Base-by-base conservation (phyloP, 495 filamentous ascomycete species). In the Penicillium steckii region DNA sequence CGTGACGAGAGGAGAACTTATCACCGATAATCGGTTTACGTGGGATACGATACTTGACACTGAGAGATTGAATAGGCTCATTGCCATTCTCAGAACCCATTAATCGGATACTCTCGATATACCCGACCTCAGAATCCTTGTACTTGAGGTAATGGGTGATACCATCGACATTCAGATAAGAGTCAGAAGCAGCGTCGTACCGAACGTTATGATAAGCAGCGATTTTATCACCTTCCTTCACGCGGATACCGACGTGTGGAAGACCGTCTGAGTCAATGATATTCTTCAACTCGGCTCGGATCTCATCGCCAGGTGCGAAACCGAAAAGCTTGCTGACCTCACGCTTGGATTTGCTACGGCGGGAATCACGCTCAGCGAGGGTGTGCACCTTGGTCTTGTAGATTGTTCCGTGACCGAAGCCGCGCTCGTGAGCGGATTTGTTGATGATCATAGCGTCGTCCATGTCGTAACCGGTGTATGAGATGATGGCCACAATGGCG, bases 381-480 rank as follows among this genome's bases (percentile, higher is more conserved):
- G 84, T 81, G 69, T 90, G 81, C 55, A 91, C 85, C 71, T 97
- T 96, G 27, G 90, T 95, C 76, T 98, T 98, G 80, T 96, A 97
- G 64, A 98, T 89, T 7, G 90, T 95, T 38, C 94, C 94, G 66
- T 97, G 83, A 38, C 88, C 92, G 64, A 97, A 97, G n/a, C 94
- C 94, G 51, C 94, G 87, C 69, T 98, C 94, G 71, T 97, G 90
- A 2, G 93, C 85, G 12, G 93, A 97, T 67, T 98, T 98, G 77
- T 97, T 97, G 62, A 98, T 79, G 59, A 98, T 97, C 94, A 98
- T 98, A 68, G 94, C 94, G 73, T 98, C 94, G 76, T 98, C 94
- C 94, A 98, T 97, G 79, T 98, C 94, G 67, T 97, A 97, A 38
- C 93, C 94, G 5, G 94, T 97, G 72, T 98, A 98, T 4, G 94